Base-by-base conservation (phyloP, 2,329 filamentous ascomycete genomes). In the Neonectria faginata region DNA sequence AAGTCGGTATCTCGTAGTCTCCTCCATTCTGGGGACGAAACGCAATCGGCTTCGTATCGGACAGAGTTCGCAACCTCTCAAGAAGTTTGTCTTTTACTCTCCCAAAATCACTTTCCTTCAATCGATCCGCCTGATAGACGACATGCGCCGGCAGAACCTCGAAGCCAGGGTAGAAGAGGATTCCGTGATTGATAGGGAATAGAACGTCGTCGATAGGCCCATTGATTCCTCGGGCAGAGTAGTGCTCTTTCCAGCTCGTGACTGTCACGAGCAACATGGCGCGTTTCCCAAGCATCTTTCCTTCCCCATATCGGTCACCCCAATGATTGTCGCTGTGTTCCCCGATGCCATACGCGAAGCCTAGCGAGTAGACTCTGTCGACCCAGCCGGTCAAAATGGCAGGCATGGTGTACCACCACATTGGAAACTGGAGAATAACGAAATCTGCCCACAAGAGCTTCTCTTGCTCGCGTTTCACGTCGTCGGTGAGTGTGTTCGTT, bases 271-370 rank as follows among this genome's bases (percentile, higher is more conserved):
- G 10, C 16, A 64, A 33, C 62, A 68, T 60, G 5, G 62, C 62
- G 8, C 67, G 56, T 20, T 63, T 68, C 9, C 57, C 50, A 2
- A 27, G 12, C 2, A 67, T n/a, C 0, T 14, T 36, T 6, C 67
- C 67, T 5, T 68, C 67, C 4, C 65, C 67, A n/a, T 63, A 68
- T 41, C 65, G 54, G 18, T 68, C 65, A 3, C 65, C 65, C 53
- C 50, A 68, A 7, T 39, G 62, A 12, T 48, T 47, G 0, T 62
- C 62, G 7, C 16, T 68, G 14, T 60, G 33, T 5, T 67, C 62
- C 1, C 65, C 65, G 1, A 47, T 3, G 16, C 65, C 65, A 20
- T 68, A 67, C 2, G 16, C 62, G 5, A 68, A 68, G 2, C 65
- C 67, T 4, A 63, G 18, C 0, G 67, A 56, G 18, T 47, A 44